phyloP scores from a whole-genome alignment of 345 rosid genomes.

The Lenwebbia sp. region DNA sequence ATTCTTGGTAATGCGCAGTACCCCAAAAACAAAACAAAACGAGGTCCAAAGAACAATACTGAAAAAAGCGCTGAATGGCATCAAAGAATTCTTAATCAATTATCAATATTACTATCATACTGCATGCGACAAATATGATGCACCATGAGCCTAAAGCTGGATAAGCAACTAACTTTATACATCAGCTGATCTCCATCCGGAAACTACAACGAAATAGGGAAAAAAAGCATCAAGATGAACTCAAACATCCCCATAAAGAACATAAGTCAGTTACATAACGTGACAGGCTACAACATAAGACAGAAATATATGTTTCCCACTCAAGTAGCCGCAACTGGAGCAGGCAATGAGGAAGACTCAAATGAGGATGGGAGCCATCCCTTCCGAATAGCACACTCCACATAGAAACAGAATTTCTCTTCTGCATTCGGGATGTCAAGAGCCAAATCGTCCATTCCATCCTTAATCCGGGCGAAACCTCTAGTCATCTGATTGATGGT shows the following conservation, averaged over 20 bases:
- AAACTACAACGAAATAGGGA: not conserved
- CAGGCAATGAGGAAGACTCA: constrained; percentile 12
- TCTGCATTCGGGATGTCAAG: constrained; percentile 90
- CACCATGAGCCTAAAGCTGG: constrained; percentile 14
- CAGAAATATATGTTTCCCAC: constrained; percentile 7
- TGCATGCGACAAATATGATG: not conserved
- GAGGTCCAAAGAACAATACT: not conserved
- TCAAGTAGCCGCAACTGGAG: constrained; percentile 26
- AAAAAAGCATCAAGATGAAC: constrained; percentile 21
- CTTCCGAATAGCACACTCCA: constrained; percentile 54
- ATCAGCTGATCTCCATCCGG: constrained; percentile 14
- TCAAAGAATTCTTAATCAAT: not conserved
- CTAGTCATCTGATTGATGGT: constrained; percentile 88
- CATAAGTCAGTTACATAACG: constrained; percentile 1
- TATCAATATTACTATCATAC: constrained; percentile 2
- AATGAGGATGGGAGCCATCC: constrained; percentile 74
- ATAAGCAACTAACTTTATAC: constrained; percentile 30
- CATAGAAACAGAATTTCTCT: constrained; percentile 66
- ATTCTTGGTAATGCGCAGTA: not conserved
- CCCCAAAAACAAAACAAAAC: not conserved
- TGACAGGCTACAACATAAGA: constrained; percentile 16
- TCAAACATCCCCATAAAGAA: constrained; percentile 13
- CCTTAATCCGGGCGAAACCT: constrained; percentile 80
- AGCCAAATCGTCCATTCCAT: constrained; percentile 88
- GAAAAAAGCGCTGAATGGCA: not conserved